phyloP scores from a whole-genome alignment of 306 rosid species.

The Macrotyloma uniflorum region DNA sequence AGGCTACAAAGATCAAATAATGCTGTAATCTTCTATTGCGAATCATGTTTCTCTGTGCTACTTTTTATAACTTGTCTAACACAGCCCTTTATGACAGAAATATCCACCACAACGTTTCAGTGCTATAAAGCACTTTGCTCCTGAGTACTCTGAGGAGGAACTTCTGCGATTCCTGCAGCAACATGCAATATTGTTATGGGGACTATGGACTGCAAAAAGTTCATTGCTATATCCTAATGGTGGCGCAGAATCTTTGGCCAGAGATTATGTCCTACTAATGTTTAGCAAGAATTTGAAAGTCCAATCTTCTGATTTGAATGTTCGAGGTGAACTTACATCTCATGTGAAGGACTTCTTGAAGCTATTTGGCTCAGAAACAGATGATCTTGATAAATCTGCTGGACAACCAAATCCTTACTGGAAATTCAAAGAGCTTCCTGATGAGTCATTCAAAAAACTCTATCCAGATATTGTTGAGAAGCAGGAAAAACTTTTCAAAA shows the following conservation, averaged over 20 bases:
- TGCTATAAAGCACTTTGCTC: slow-evolving; percentile 78
- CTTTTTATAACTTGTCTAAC: slow-evolving; percentile 23
- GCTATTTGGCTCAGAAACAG: slow-evolving; percentile 58
- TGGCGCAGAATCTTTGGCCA: slow-evolving; percentile 44
- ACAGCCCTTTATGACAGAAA: slow-evolving; percentile 53
- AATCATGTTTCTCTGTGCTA: background rate
- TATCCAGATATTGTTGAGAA: slow-evolving; percentile 58
- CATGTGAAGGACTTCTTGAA: slow-evolving; percentile 47
- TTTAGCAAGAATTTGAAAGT: slow-evolving; percentile 60
- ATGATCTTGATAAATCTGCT: slow-evolving; percentile 52
- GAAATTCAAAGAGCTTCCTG: slow-evolving; percentile 49
- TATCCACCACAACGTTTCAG: slow-evolving; percentile 63
- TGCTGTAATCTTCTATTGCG: background rate
- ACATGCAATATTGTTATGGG: slow-evolving; percentile 64
- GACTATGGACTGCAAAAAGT: slow-evolving; percentile 83
- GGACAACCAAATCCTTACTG: slow-evolving; percentile 34
- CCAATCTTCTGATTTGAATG: slow-evolving; percentile 47
- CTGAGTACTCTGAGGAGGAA: slow-evolving; percentile 60
- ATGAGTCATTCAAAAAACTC: slow-evolving; percentile 61
- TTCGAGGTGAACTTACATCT: slow-evolving; percentile 37
- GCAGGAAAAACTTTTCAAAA: slow-evolving; percentile 52
- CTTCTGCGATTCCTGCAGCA: slow-evolving; percentile 64
- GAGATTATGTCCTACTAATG: slow-evolving; percentile 56
- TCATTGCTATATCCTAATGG: slow-evolving; percentile 44
- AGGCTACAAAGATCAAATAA: background rate